These are phyloP conservation scores for Teunomyces funiuensis DNA, from an alignment of 805 yeast genomes.

Conservation along the genomic window DNA sequence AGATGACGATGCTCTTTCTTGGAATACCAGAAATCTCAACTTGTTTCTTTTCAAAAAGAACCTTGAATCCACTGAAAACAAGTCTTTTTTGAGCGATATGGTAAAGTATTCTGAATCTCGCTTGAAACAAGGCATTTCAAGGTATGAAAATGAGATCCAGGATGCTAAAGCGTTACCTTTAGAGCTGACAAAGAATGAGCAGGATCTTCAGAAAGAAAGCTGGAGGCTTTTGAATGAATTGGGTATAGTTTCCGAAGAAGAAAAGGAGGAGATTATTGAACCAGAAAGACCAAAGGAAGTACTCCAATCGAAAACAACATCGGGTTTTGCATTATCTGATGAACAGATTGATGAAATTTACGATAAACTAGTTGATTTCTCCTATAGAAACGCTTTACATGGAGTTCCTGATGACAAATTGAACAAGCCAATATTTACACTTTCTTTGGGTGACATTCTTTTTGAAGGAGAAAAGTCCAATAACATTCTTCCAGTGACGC, in stretches of 20 bases:
- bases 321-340: too few relatives aligned
- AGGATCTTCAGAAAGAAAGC: conserved; percentile 13
- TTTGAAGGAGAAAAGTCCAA: conserved; percentile 18
- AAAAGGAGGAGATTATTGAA: not conserved
- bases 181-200: conserved; percentile 5
- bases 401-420: conserved; percentile 21
- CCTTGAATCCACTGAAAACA: conserved; percentile 1
- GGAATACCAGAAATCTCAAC: conserved; percentile 26
- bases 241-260: conserved; percentile 12
- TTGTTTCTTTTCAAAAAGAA: conserved; percentile 7
- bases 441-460: conserved; percentile 41
- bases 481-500: not conserved
- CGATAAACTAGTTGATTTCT: conserved; percentile 24
- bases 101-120: conserved; percentile 16
- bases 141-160: conserved; percentile 14
- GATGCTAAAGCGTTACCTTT: conserved; percentile 15
- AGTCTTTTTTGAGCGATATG: conserved; percentile 9
- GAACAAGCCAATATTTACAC: conserved; percentile 31
- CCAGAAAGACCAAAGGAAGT: conserved; percentile 3
- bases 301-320: not conserved
- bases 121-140: conserved; percentile 11
- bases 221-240: conserved; percentile 19
- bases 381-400: conserved; percentile 18
- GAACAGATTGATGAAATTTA: conserved; percentile 23
- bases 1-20: conserved; percentile 31